Evolutionary conservation across 2,329 filamentous ascomycete genomes (phyloP).

Genomic region (Ceratocystis cacaofunesta): DNA sequence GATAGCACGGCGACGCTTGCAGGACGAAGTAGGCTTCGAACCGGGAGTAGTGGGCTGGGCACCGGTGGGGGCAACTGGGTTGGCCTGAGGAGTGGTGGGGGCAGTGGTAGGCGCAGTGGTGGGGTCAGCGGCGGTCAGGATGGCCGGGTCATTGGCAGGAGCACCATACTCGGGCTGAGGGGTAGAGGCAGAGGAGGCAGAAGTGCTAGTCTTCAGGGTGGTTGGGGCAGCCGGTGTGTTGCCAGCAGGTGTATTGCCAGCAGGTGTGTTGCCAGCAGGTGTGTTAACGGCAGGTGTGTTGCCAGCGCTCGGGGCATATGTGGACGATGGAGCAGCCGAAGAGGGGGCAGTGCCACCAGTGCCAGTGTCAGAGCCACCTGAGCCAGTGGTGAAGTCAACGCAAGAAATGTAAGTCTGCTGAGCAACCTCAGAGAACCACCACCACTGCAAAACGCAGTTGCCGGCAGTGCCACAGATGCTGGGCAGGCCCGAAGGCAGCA

Average conservation of each 20-base stretch:
- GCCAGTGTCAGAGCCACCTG: constrained; percentile 3
- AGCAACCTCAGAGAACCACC: constrained; percentile 27
- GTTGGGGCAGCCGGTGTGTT: not conserved
- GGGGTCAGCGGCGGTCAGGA: not conserved
- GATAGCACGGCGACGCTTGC: constrained; percentile 12
- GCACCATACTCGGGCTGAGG: not conserved
- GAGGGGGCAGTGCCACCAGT: not conserved
- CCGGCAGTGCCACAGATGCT: constrained; percentile 22
- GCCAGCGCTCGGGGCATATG: not conserved
- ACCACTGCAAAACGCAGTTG: constrained; percentile 32
- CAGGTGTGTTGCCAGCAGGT: not conserved
- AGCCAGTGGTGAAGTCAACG: constrained; percentile 23
- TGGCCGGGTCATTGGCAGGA: not conserved
- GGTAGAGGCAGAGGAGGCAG: not conserved
- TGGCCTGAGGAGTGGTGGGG: not conserved
- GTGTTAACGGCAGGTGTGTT: not conserved
- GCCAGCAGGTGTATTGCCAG: not conserved
- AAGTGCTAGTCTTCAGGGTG: not conserved
- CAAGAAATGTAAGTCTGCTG: constrained; percentile 29
- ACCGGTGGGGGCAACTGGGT: not conserved
- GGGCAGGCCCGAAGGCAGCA: constrained; percentile 23
- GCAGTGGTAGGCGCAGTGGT: not conserved
- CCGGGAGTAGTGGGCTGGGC: not conserved
- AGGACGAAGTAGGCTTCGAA: not conserved
- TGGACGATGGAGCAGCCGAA: not conserved